Evolutionary conservation across 2,329 filamentous ascomycete genomes (phyloP), one percentile per base, ranked within the genome.

Genomic region (Trichoderma atroviride): DNA sequence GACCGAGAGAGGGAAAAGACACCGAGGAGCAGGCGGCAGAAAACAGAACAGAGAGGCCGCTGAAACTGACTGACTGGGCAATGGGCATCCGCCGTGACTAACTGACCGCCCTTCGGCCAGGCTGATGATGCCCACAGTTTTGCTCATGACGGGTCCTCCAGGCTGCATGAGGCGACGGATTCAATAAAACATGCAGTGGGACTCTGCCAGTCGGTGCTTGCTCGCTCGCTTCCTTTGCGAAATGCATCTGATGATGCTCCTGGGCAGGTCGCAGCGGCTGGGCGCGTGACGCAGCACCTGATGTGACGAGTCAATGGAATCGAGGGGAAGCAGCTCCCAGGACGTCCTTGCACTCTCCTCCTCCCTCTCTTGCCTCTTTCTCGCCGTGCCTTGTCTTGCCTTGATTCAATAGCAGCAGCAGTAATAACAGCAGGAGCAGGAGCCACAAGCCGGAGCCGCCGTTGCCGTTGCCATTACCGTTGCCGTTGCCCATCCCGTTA

Each of bases 261-360:
- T 24, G 57, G 29, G 22, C 40, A 24, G 31, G 63, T 67, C n/a
- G 40, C 56, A 50, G 29, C 53, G 24, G 22, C 63, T 50, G 55
- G 50, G 63, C 63, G 63, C 63, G 63, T 67, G 63, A 67, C 55
- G 55, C 55, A 33, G 53, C 40, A 24, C 31, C 40, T 16, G 37
- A 67, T 67, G 63, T 67, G 63, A 59, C 50, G n/a, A 67, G 55
- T 59, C 63, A 67, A 67, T 31, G 63, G 35, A 37, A 29, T 47
- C n/a, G 29, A 57, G 13, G 19, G 27, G 40, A n/a, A 13, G 37
- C 63, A 14, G 63, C 31, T 59, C 55, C 55, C 13, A 27, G 27
- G 13, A n/a, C 29, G 11, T 50, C 19, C 43, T 58, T 58, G 37
- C 63, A 55, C 31, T 33, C 31, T 31, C 52, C 40, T 33, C 31